Evolutionary conservation across 1,284 basidiomycete genomes (phyloP), one percentile per base, ranked within the genome.

Genomic region (Heterobasidion annosum): DNA sequence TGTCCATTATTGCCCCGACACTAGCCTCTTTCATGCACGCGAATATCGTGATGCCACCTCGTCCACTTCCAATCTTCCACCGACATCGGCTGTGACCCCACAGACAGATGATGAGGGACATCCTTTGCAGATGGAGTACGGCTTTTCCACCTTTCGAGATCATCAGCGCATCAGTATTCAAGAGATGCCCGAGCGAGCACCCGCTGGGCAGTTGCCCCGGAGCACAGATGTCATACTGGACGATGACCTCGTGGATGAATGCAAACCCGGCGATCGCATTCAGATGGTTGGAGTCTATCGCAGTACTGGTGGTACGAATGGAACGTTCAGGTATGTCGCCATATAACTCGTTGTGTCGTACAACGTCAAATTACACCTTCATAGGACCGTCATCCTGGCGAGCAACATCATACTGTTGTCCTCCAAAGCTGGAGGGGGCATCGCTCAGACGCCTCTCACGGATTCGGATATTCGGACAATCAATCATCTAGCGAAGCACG

Each of bases 161-260:
- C 92, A 98, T 71, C 97, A 99, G 72, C 85, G 93, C 61, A 93
- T 99, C 66, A 93, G 88, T 66, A 98, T 99, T 59, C 97, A 99
- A 71, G 97, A 99, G 68, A 99, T 99, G 96, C 97, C 97, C 1
- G 97, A 99, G 71, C 84, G 96, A 13, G 95, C 97, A 8, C 97
- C 97, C 16, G 89, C 97, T 18, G 97, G 97, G 33, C 96, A 99
- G 70, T 77, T 99, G 47, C 97, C 97, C 45, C 81, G 97, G 44
- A 94, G 93, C 64, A 91, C 95, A 46, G 97, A 99, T 67, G 88
- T 99, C 51, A 93, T 98, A 45, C 75, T 99, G 63, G 93, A 98
- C 61, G 96, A 98, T 64, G 97, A 99, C 69, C 75, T 99, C 54
- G 97, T 99, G 42, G 97, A 99, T 70, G 87, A 82, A 64, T 98